Conservation (phyloP, 805 yeast species). For the Komagataella ulmi region DNA sequence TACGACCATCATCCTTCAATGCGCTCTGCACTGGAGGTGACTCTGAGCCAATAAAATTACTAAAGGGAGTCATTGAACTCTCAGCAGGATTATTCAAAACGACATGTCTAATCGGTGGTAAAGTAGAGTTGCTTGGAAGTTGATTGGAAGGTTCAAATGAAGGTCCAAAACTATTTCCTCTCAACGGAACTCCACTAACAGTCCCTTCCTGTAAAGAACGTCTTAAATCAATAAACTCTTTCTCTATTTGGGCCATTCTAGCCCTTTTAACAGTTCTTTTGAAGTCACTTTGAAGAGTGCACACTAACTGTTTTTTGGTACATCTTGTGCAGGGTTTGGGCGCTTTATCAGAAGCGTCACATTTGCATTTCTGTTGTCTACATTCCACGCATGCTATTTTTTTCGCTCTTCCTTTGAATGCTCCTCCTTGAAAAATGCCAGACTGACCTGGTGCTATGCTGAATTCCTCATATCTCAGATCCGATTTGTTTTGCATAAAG, state of each 20-base stretch:
- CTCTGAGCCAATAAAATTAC: background rate
- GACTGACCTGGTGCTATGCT: background rate
- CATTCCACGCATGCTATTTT: slow-evolving; percentile 91
- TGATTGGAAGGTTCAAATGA: background rate
- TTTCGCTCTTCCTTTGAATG: slow-evolving; percentile 17
- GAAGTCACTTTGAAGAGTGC: slow-evolving; percentile 69
- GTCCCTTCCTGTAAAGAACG: slow-evolving; percentile 25
- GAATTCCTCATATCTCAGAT: background rate
- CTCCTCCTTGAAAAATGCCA: background rate
- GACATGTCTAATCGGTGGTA: slow-evolving; percentile 2
- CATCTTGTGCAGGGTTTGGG: slow-evolving; percentile 84
- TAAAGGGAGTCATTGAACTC: background rate
- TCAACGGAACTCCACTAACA: background rate
- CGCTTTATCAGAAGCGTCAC: slow-evolving; percentile 68
- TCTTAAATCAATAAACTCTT: slow-evolving; percentile 60
- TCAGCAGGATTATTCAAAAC: background rate
- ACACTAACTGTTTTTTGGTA: slow-evolving; percentile 48
- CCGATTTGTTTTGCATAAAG: background rate
- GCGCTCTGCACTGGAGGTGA: background rate
- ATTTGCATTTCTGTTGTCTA: slow-evolving; percentile 85
- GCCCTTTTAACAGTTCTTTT: slow-evolving; percentile 87
- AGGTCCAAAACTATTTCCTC: slow-evolving; percentile 5
- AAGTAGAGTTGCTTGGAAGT: background rate
- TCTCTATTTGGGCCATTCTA: slow-evolving; percentile 68
- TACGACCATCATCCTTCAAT: slow-evolving; percentile 1